Evolutionary conservation across 345 rosid species (phyloP).

Genomic region (Citrus australasica): DNA sequence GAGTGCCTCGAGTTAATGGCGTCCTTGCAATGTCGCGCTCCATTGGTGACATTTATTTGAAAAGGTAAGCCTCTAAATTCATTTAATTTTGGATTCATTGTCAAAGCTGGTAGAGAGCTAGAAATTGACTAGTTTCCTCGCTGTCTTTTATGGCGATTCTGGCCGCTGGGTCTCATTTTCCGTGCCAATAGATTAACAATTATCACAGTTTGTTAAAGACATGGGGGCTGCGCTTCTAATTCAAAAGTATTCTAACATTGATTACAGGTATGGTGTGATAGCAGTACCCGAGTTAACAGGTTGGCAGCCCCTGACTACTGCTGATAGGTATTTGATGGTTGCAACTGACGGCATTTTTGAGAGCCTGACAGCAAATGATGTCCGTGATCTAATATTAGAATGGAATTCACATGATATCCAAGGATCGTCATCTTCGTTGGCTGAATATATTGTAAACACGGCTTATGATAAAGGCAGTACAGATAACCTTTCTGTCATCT

Average conservation of each 20-base stretch:
- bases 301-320: constrained; percentile 15
- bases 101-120: background rate
- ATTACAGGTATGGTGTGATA: constrained; percentile 22
- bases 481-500: constrained; percentile 21
- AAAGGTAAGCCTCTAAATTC: background rate
- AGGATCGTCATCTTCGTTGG: constrained; percentile 9
- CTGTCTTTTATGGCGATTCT: background rate
- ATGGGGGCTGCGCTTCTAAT: background rate
- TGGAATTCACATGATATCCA: background rate
- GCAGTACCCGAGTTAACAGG: constrained; percentile 21
- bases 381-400: constrained; percentile 10
- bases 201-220: background rate
- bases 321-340: constrained; percentile 26
- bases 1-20: constrained; percentile 28
- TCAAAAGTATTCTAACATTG: background rate
- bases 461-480: constrained; percentile 19
- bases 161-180: background rate
- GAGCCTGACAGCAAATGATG: constrained; percentile 15
- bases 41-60: constrained; percentile 24
- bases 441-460: constrained; percentile 11
- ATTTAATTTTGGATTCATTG: background rate
- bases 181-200: background rate
- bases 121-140: background rate
- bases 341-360: constrained; percentile 38
- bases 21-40: constrained; percentile 26